These are phyloP conservation scores for Rosa chinensis DNA, from an alignment of 306 rosid species.

Conservation along the genomic window DNA sequence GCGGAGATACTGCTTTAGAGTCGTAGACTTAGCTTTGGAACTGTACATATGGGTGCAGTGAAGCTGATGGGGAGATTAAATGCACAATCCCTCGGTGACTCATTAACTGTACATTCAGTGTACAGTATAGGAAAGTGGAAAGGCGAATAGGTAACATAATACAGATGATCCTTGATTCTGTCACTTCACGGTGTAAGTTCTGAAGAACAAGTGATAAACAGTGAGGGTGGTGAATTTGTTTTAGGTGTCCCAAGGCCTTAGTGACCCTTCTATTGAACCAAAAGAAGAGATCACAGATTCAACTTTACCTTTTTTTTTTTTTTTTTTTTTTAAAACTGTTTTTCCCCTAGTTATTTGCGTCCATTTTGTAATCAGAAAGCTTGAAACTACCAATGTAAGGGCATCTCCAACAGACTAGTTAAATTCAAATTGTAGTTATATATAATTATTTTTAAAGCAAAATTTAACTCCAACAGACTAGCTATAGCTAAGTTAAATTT, in stretches of 20 bases:
- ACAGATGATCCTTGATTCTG: slow-evolving; percentile 4
- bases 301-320: neutral
- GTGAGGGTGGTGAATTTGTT: neutral
- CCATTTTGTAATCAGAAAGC: neutral
- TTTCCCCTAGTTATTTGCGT: neutral
- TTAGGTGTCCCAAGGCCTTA: neutral
- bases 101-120: slow-evolving; percentile 14
- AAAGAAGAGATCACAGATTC: neutral
- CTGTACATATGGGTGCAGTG: neutral
- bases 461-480: too few species aligned
- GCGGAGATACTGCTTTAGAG: neutral
- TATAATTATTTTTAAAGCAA: too few species aligned
- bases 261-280: neutral
- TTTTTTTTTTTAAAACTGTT: neutral
- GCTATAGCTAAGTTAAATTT: too few species aligned
- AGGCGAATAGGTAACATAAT: neutral
- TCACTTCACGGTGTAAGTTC: neutral
- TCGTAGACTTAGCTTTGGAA: neutral
- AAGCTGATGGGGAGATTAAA: slow-evolving; percentile 16
- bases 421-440: too few species aligned
- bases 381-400: neutral
- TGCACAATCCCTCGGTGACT: slow-evolving; percentile 10
- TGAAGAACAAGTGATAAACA: neutral
- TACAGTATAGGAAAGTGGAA: neutral
- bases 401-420: too few species aligned